Base-by-base conservation (phyloP, 306 rosid species). In the Ochetophila trinervis region DNA sequence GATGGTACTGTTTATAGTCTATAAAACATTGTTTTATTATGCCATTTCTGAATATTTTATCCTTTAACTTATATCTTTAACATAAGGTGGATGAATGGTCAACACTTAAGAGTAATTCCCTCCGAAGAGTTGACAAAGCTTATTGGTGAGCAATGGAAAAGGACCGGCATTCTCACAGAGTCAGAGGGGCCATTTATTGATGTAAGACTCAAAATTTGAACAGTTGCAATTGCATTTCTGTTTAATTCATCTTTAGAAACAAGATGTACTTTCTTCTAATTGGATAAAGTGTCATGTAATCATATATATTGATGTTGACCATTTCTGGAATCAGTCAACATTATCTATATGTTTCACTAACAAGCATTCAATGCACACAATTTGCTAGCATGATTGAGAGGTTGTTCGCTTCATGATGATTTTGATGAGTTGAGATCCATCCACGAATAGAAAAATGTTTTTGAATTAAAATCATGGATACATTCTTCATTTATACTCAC, bases 81-180 rank as follows among this genome's bases (percentile, higher is more conserved):
- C 65, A 53, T 16, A 61, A 90, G 97, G 83, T 93, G 99, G 96
- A 93, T 93, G 99, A 93, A 93, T 79, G 99, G 99, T 78, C 96
- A 93, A 63, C 84, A 90, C 70, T 83, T 93, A 65, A 82, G 89
- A 80, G 90, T 80, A 53, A 87, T 85, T 44, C 87, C 94, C 20
- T 81, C 86, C 0, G 86, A 81, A 60, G 90, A 82, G 73, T 67
- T 86, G 74, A 84, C 74, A 79, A 86, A 84, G 66, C 80, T 86
- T 70, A 75, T 93, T 68, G 97, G 85, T 52, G 86, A 84, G 44
- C 91, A 53, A 32, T 93, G 97, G 99, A 90, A 81, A 74, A 73
- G 79, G 50, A 72, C 85, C 15, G 84, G 88, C 76, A 30, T 88
- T 69, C 94, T 93, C 64, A 76, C 74, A 24, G 76, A 76, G 51